A percentile compares a stretch with the other conserved stretches of the same genome.
These are phyloP conservation scores for Bryoerythrophyllum caledonicum DNA, from an alignment of 225 moss, liverwort and hornwort species.

Conservation along the genomic window DNA sequence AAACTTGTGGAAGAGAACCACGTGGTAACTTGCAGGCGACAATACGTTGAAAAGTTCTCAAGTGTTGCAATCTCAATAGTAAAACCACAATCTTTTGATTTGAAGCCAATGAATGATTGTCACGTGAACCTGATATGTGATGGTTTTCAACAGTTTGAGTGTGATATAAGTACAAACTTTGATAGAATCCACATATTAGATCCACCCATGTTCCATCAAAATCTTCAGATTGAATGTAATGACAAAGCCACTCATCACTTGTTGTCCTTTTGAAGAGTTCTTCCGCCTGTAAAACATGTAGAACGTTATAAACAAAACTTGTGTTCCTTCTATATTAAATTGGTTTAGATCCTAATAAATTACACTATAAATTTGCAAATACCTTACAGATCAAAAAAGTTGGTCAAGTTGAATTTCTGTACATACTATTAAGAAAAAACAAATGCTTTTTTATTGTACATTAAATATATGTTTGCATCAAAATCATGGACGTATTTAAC, in stretches of 20 bases:
- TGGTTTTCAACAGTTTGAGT: background rate
- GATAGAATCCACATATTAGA: conserved; percentile 8
- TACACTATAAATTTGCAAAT: too few species aligned
- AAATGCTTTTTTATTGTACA: too few species aligned
- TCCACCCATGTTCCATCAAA: conserved; percentile 19
- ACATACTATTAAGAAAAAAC: too few species aligned
- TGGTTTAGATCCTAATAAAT: too few species aligned
- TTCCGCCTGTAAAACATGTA: background rate
- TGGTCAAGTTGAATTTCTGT: too few species aligned
- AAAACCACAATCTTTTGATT: background rate
- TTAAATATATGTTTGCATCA: too few species aligned
- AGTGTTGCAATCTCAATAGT: background rate
- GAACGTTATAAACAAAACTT: too few species aligned
- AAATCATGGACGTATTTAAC: too few species aligned
- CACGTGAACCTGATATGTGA: too few species aligned
- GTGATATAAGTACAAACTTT: background rate
- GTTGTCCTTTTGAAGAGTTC: background rate
- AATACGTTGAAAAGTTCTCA: background rate
- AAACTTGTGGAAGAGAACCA: background rate
- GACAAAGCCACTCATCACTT: background rate
- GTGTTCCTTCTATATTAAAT: too few species aligned
- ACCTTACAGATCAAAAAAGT: too few species aligned
- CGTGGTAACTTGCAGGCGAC: background rate
- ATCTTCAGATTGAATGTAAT: background rate
- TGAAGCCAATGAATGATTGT: too few species aligned